Base-by-base conservation (phyloP, 129 eudicot species). In the Helianthus annuus region DNA sequence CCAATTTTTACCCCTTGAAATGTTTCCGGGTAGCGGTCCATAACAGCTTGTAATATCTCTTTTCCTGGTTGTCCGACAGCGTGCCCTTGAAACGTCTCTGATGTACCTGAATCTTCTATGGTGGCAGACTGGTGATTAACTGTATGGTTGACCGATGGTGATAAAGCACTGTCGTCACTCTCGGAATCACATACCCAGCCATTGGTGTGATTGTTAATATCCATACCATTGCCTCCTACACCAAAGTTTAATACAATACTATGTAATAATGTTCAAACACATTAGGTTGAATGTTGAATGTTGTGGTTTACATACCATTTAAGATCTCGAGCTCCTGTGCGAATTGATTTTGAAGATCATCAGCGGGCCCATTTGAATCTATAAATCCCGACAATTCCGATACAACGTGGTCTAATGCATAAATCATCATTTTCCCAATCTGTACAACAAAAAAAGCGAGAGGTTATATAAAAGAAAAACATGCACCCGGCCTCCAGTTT, bases 361-460 rank as follows among this genome's bases (percentile, higher is more conserved):
- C 10, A 62, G 54, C 10, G n/a, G 52, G 71, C 27, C 39, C 40
- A 7, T 14, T 73, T 49, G 63, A 19, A 64, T 63, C 44, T 34
- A 17, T 10, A 2, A 15, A 9, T 10, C 40, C 14, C 15, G 70
- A 5, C 34, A 49, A 62, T 16, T 73, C 64, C 14, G 51, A 2
- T 15, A 63, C 53, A 32, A 64, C 78, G 4, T 63, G 78, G 40
- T 73, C 78, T 63, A 73, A 64, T 15, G 78, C 78, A 73, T 73
- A 73, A 16, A 73, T 51, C 71, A 73, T 63, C 63, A 73, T 63
- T 63, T 73, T 73, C 70, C 77, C 70, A 16, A 73, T 73, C 77
- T 73, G 34, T 36, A 19, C 4, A 32, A 15, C 61, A 49, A 10
- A 62, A 27, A 60, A 59, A 32, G 19, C 49, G n/a, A 15, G n/a